Evolutionary conservation across 371 early-diverging fungal species (phyloP).

Genomic region (Mortierella sp.): DNA sequence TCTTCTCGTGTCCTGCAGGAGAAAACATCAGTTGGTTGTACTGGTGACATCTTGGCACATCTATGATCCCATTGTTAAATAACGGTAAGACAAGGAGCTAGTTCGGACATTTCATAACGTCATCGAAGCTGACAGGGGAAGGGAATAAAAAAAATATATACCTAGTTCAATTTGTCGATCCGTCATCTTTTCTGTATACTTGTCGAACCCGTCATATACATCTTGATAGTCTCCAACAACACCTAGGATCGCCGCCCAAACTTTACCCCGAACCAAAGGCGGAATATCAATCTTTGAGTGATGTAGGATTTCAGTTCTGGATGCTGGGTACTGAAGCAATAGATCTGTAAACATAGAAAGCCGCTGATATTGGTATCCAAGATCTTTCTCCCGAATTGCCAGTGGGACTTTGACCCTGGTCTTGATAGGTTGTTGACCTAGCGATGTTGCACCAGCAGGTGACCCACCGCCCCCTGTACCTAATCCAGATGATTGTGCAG

Average conservation of each 20-base stretch:
- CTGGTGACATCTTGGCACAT: slow-evolving; percentile 90
- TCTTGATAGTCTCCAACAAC: slow-evolving; percentile 72
- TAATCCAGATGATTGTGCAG: background rate
- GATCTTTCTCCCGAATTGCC: slow-evolving; percentile 75
- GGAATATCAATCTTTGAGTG: slow-evolving; percentile 85
- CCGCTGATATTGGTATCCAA: slow-evolving; percentile 77
- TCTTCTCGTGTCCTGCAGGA: slow-evolving; percentile 77
- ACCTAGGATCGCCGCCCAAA: slow-evolving; percentile 86
- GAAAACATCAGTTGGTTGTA: slow-evolving; percentile 84
- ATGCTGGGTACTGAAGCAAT: slow-evolving; percentile 78
- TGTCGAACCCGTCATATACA: slow-evolving; percentile 70
- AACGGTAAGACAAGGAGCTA: background rate
- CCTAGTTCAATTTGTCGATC: slow-evolving; percentile 69
- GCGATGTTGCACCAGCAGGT: slow-evolving; percentile 17
- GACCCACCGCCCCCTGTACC: slow-evolving; percentile 6
- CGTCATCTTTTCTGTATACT: slow-evolving; percentile 63
- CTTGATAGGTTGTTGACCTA: slow-evolving; percentile 42
- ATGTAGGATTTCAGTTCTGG: slow-evolving; percentile 71
- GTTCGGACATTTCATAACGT: background rate
- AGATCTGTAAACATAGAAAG: slow-evolving; percentile 72
- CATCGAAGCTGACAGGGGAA: background rate
- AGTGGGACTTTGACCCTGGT: slow-evolving; percentile 62
- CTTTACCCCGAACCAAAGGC: slow-evolving; percentile 74
- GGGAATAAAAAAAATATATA: background rate
- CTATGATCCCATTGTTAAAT: slow-evolving; percentile 43